Percentiles rank a stretch among this genome's conserved stretches.
These are phyloP conservation scores for Hericium rajendrae DNA, from an alignment of 768 basidiomycete genomes.

Conservation along the genomic window DNA sequence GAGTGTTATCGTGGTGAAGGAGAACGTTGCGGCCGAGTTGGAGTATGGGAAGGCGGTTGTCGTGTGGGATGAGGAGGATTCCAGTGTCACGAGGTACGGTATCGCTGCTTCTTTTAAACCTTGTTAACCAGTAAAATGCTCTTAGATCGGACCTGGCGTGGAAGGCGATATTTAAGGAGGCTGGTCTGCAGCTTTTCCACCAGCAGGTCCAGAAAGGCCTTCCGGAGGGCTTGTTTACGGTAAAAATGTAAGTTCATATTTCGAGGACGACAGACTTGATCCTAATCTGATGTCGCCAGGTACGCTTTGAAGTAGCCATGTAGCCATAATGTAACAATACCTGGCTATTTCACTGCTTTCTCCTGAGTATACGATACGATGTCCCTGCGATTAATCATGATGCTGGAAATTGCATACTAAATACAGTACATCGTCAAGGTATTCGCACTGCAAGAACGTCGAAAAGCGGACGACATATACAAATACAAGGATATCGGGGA, in stretches of 20 bases:
- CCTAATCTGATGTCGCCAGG: slow-evolving; percentile 24
- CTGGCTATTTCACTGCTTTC: too few relatives aligned
- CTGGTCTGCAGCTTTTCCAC: slow-evolving; percentile 61
- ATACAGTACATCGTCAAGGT: too few relatives aligned
- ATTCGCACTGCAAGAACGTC: too few relatives aligned
- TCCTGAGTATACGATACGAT: too few relatives aligned
- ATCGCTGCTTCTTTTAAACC: neutral
- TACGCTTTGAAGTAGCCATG: slow-evolving; percentile 40
- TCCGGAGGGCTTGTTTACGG: slow-evolving; percentile 69
- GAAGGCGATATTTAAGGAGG: slow-evolving; percentile 63
- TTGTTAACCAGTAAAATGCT: neutral
- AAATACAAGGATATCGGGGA: neutral
- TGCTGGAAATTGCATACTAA: too few relatives aligned
- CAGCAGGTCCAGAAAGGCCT: slow-evolving; percentile 80
- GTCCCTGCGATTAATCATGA: too few relatives aligned
- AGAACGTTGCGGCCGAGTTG: slow-evolving; percentile 69
- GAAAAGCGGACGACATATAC: neutral
- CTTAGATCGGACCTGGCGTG: slow-evolving; percentile 78
- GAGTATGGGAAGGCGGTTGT: slow-evolving; percentile 39
- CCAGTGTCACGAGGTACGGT: slow-evolving; percentile 74
- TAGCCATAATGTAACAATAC: neutral
- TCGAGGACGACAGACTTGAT: neutral
- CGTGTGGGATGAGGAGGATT: slow-evolving; percentile 79
- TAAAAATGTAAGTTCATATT: slow-evolving; percentile 62
- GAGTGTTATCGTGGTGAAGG: slow-evolving; percentile 81